phyloP scores from a whole-genome alignment of 139 green algal species.

The Coelastrella sp. region DNA sequence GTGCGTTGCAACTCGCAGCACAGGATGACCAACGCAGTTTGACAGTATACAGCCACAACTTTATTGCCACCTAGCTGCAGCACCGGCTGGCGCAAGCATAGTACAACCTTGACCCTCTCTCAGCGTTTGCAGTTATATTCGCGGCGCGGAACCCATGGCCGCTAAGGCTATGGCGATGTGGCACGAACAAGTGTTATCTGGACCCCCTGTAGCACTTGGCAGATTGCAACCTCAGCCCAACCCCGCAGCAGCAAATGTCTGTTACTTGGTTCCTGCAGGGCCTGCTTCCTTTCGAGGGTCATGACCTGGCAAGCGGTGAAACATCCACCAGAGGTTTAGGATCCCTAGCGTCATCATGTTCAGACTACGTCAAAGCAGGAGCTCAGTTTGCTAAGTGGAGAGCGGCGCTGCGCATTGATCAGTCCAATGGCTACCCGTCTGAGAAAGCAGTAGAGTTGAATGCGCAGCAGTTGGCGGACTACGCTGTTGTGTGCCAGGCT shows the following conservation, averaged over 20 bases:
- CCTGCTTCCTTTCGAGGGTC: conserved; percentile 73
- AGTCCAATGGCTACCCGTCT: conserved; percentile 59
- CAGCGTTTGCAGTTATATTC: no score
- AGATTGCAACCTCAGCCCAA: no score
- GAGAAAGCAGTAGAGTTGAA: conserved; percentile 83
- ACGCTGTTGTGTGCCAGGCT: conserved; percentile 92
- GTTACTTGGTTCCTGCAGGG: conserved; percentile 64
- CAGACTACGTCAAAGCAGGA: conserved; percentile 70
- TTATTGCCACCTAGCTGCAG: no score
- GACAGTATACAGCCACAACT: no score
- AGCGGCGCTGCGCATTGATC: conserved; percentile 84
- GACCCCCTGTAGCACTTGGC: no score
- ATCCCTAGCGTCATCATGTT: conserved; percentile 64
- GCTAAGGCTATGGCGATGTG: no score
- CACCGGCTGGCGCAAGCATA: no score
- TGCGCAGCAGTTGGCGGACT: conserved; percentile 89
- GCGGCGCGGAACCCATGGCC: no score
- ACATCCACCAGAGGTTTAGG: conserved; percentile 92
- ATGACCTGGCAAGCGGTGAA: conserved; percentile 75
- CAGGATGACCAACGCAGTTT: no score
- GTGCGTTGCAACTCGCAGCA: no score
- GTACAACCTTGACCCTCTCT: no score
- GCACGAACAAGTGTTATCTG: no score
- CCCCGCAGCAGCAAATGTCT: background rate
- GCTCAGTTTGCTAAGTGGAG: conserved; percentile 96